A percentile compares a stretch with the other conserved stretches of the same genome.
Conservation (phyloP, 306 rosid species). For the Medicago ruthenica region DNA sequence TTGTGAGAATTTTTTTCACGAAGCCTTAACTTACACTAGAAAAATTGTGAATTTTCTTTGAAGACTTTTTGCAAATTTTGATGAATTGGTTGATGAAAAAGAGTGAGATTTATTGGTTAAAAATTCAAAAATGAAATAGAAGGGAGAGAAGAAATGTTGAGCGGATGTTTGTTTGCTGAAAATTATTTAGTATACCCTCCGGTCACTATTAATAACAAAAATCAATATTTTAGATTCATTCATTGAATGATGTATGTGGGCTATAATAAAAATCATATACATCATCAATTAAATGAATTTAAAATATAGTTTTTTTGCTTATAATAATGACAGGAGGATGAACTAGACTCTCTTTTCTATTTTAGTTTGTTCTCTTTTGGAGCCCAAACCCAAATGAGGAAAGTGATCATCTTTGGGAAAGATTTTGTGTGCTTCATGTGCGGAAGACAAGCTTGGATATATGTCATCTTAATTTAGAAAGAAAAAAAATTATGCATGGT, state of each 20-base stretch:
- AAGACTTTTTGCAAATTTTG: not conserved
- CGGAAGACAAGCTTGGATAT: slow-evolving; percentile 59
- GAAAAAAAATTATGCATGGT: not conserved
- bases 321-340: no score
- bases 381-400: slow-evolving; percentile 66
- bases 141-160: slow-evolving; percentile 3
- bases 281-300: no score
- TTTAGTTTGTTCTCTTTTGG: slow-evolving; percentile 36
- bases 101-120: not conserved
- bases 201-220: no score
- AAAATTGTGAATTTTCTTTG: not conserved
- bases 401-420: slow-evolving; percentile 61
- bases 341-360: not conserved
- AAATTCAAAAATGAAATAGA: not conserved
- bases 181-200: not conserved
- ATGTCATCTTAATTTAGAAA: slow-evolving; percentile 59
- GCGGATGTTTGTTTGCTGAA: not conserved
- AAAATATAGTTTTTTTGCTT: no score
- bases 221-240: no score
- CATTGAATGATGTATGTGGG: no score
- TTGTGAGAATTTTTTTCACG: no score
- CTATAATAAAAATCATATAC: no score
- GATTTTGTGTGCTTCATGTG: slow-evolving; percentile 55
- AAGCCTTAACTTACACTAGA: not conserved
- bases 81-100: not conserved